Evolutionary conservation across 176 grass and related monocot genomes (phyloP), one percentile per base, ranked within the genome.

Genomic region (Aegilops bicornis): DNA sequence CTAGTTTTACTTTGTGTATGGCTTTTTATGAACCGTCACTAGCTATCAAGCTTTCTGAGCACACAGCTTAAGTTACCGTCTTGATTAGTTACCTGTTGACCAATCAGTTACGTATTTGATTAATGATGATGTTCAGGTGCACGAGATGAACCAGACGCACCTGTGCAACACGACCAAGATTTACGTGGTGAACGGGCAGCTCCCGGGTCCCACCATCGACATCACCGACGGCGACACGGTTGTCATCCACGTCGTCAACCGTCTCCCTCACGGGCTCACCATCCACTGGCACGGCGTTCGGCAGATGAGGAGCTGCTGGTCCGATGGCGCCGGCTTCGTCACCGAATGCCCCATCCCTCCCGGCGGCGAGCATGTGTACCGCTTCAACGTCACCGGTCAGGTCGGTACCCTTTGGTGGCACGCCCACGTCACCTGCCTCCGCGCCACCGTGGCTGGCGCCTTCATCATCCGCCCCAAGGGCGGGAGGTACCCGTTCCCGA

Each of bases 321-420:
- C 86, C 3, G 90, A 91, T 45, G 90, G 90, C 7, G 86, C 86
- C 0, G 77, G 69, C 1, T 78, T 78, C 52, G 83, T 91, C 2
- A 85, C 86, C 3, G 76, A 91, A 52, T 91, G 90, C 23, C 90
- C 90, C 16, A 82, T 91, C 62, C 47, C 47, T 2, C 58, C 84
- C 16, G 45, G 35, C 12, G 13, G 32, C 20, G 30, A 82, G 10
- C 78, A 32, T 40, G 43, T 87, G n/a, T 86, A 92, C 78, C 78
- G 86, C 10, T 82, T 92, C 83, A 39, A 73, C 19, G 78, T 92
- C 31, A 19, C 65, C 2, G 67, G 47, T 0, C 83, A 92, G 65
- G 36, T 69, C 0, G 90, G 90, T 0, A 59, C 54, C 7, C 54
- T 59, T 0, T 59, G 54, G 54, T 59, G 54, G 54, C 54, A 59